Evolutionary conservation across 306 rosid genomes (phyloP), one percentile per base, ranked within the genome.

Genomic region (Sesbania bispinosa): DNA sequence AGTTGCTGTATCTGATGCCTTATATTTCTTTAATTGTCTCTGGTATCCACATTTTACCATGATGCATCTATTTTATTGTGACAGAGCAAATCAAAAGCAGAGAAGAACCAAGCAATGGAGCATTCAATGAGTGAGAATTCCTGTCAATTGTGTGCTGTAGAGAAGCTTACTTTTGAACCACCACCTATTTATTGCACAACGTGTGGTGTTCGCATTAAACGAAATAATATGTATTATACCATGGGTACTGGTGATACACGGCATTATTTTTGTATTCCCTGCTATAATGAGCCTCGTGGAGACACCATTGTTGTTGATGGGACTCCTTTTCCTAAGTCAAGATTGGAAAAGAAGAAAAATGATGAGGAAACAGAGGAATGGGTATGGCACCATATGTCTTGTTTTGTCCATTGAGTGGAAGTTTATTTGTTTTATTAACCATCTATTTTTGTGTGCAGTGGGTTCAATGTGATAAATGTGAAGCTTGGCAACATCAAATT

Each of bases 381-480:
- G 99, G 97, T 91, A 71, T 15, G 88, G 88, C 79, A 42, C 15
- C 59, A 43, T 38, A 16, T 75, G 6, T 58, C 42, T 59, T 19
- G n/a, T 62, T 60, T 66, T 47, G 39, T 69, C 39, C 26, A 67
- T 74, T 69, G 20, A 15, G 52, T 62, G 48, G 16, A 18, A 33
- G 21, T 80, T 67, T 23, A 52, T 85, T 66, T 84, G 59, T 71
- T 78, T 68, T 38, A 58, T 71, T 63, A 63, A 41, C 23, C 9
- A 26, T 52, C 27, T 48, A 21, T 84, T 33, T 24, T 61, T 66
- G 11, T 62, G 36, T 84, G 78, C 87, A 94, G 99, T 95, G 97
- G 97, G 99, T 95, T 80, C 99, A 91, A 85, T 95, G 99, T 84
- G 99, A 95, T 83, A 95, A 91, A 81, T 95, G 99, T 63, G 97